Evolutionary conservation across 495 filamentous ascomycete species (phyloP), one percentile per base, ranked within the genome.

Genomic region (Trypethelium eluteriae): DNA sequence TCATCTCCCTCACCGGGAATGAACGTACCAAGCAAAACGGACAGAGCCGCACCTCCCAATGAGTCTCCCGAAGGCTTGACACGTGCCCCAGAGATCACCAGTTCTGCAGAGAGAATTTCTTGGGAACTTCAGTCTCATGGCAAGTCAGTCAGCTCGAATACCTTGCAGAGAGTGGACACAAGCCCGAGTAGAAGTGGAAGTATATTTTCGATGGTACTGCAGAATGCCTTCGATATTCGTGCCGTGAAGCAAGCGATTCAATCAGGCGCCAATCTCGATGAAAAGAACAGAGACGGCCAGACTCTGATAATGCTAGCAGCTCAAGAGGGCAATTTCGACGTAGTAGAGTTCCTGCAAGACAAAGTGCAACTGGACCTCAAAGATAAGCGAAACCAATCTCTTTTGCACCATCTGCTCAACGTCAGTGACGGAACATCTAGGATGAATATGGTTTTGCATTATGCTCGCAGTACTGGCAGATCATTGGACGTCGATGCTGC

Each of bases 291-390:
- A 18, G 36, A 59, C 32, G 53, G 53, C 25, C 53, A 59, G 32
- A 59, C 53, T 59, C 4, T 32, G 14, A 59, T 59, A 4, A 59
- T 59, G 53, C 25, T 59, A 7, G 53, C 53, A 59, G 53, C 4
- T 32, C 1, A 59, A 7, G 36, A 35, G 53, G 53, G 32, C 32
- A 32, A 59, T 1, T 59, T 59, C 32, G 36, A 36, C 34, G 32
- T 36, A 6, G 53, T 59, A 2, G 36, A 59, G 36, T 36, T 59
- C 0, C 53, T 59, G 32, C 53, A 35, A 3, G 36, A 35, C 2
- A 59, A 59, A 36, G 53, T 32, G 1, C 53, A 32, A 18, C 36
- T 59, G 4, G 53, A 36, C 14, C 6, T 59, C 11, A 18, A 36
- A 59, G 53, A 59, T 14, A 59, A 36, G 4, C 32, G 34, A 6